Conservation (phyloP, 2,329 filamentous ascomycete genomes). For the Botrytis paeoniae region DNA sequence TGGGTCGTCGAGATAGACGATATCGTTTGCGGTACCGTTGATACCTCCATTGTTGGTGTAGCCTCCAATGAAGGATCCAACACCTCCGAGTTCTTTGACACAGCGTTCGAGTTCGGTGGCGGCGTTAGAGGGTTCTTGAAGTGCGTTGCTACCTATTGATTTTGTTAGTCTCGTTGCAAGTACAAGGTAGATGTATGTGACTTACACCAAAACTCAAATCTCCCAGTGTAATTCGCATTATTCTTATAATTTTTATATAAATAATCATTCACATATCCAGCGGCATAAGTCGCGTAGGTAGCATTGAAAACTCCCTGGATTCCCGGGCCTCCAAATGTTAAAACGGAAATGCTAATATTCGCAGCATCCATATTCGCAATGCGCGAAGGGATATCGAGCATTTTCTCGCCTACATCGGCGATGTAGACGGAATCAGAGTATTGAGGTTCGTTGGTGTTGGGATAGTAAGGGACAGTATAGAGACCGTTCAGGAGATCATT, state of each 20-base stretch:
- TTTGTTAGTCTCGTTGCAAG: background rate
- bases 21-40: slow-evolving; percentile 32
- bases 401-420: background rate
- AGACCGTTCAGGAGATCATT: background rate
- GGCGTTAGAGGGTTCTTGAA: slow-evolving; percentile 27
- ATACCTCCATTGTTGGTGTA: slow-evolving; percentile 39
- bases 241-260: slow-evolving; percentile 22
- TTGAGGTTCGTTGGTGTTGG: slow-evolving; percentile 4
- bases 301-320: slow-evolving; percentile 30
- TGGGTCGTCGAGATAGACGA: slow-evolving; percentile 37
- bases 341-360: slow-evolving; percentile 23
- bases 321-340: slow-evolving; percentile 23
- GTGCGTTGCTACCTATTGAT: slow-evolving; percentile 18
- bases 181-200: background rate
- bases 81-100: slow-evolving; percentile 41
- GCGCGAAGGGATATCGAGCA: slow-evolving; percentile 18
- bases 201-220: slow-evolving; percentile 30
- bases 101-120: slow-evolving; percentile 28
- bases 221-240: slow-evolving; percentile 22
- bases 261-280: slow-evolving; percentile 26
- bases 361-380: slow-evolving; percentile 26
- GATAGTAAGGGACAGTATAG: slow-evolving; percentile 2
- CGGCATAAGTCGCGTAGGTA: slow-evolving; percentile 21
- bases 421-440: background rate
- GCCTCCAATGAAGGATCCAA: slow-evolving; percentile 42